phyloP scores from a whole-genome alignment of 805 yeast species.

The Wickerhamiella domercqiae region DNA sequence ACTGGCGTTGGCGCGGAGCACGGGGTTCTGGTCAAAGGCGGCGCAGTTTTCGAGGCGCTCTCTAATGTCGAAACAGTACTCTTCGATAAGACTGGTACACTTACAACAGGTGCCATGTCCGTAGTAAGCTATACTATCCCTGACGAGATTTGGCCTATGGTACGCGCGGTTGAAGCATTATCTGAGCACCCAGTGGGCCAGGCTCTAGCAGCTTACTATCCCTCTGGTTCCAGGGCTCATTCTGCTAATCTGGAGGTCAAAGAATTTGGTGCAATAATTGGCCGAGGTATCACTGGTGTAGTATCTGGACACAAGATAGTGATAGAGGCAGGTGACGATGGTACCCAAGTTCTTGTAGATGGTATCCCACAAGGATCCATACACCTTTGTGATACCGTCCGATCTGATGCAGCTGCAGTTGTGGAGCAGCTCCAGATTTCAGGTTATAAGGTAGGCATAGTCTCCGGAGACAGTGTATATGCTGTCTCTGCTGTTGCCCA shows the following conservation, averaged over 20 bases:
- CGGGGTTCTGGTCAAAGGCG: slow-evolving; percentile 88
- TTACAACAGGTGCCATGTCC: slow-evolving; percentile 71
- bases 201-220: slow-evolving; percentile 33
- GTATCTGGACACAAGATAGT: slow-evolving; percentile 10
- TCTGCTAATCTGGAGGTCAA: slow-evolving; percentile 4
- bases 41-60: slow-evolving; percentile 68
- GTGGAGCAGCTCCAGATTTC: slow-evolving; percentile 36
- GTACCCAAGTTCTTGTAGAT: slow-evolving; percentile 41
- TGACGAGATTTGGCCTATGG: slow-evolving; percentile 34
- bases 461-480: slow-evolving; percentile 67
- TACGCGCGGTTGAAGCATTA: slow-evolving; percentile 45
- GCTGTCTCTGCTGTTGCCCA: slow-evolving; percentile 53
- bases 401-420: slow-evolving; percentile 47
- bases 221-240: not conserved
- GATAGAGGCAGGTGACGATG: slow-evolving; percentile 15
- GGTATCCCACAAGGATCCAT: slow-evolving; percentile 51
- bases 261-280: slow-evolving; percentile 19
- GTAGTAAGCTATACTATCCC: slow-evolving; percentile 20
- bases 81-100: slow-evolving; percentile 93
- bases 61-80: slow-evolving; percentile 48
- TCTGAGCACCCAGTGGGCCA: slow-evolving; percentile 84
- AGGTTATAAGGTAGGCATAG: slow-evolving; percentile 60
- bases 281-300: slow-evolving; percentile 23
- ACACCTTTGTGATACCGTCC: slow-evolving; percentile 51
- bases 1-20: slow-evolving; percentile 88